Percentiles rank a stretch among this genome's conserved stretches.
Evolutionary conservation across 352 stramenopile species (phyloP).

Genomic region (Aphanomyces invadans): DNA sequence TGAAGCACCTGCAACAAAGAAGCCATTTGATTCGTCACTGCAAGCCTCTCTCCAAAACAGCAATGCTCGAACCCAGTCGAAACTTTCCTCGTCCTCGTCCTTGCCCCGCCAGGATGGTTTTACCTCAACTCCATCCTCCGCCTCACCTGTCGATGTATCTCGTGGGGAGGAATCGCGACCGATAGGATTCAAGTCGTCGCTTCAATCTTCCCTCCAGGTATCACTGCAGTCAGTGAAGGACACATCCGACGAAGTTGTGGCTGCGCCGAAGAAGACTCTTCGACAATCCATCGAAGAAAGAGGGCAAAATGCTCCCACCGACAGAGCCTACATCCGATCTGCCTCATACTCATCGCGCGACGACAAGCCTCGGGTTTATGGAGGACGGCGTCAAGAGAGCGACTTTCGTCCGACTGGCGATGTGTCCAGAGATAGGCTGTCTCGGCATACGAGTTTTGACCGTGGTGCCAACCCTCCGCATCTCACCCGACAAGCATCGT

Average conservation of each 20-base stretch:
- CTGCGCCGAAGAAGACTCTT: background rate
- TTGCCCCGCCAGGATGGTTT: background rate
- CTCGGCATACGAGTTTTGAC: background rate
- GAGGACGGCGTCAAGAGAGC: background rate
- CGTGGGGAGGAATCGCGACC: background rate
- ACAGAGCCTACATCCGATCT: background rate
- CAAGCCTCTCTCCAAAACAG: constrained; percentile 7
- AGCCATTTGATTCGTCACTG: constrained; percentile 38
- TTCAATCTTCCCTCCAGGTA: background rate
- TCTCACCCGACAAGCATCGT: background rate
- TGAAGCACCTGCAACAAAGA: background rate
- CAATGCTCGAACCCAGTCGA: background rate
- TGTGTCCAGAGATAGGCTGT: background rate
- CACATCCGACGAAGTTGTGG: background rate
- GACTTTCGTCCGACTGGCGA: background rate
- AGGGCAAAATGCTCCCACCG: constrained; percentile 22
- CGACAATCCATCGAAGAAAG: constrained; percentile 15
- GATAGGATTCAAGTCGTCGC: too few relatives aligned
- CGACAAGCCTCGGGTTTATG: background rate
- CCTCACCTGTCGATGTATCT: too few relatives aligned
- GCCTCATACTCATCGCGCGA: background rate
- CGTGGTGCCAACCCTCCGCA: background rate
- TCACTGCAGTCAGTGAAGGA: background rate
- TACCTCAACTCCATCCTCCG: background rate
- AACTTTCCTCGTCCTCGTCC: background rate